Conservation (phyloP, 495 filamentous ascomycete genomes). For the Neurospora sp. region DNA sequence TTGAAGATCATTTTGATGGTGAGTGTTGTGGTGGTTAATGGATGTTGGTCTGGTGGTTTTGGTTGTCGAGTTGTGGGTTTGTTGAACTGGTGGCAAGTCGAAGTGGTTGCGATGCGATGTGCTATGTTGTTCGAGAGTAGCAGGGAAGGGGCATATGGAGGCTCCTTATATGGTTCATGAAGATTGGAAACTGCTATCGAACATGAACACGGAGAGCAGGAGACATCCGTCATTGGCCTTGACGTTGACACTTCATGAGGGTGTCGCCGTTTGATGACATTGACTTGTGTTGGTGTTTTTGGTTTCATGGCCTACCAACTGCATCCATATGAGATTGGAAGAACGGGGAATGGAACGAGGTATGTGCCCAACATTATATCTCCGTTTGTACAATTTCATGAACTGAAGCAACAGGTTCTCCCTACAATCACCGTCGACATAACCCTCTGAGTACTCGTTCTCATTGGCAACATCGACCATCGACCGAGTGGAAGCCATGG, state of each 20-base stretch:
- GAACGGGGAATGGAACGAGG: not conserved
- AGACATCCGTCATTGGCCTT: no score
- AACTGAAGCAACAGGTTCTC: not conserved
- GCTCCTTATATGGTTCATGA: not conserved
- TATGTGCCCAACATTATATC: not conserved
- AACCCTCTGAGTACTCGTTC: not conserved
- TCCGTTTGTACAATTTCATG: not conserved
- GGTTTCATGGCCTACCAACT: not conserved
- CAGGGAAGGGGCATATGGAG: not conserved
- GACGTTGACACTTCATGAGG: not conserved
- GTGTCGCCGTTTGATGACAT: not conserved
- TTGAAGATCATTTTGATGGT: not conserved
- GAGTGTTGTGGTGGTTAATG: not conserved
- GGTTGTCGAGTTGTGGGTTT: not conserved
- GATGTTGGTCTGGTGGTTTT: not conserved
- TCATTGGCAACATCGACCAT: not conserved
- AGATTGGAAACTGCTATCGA: not conserved
- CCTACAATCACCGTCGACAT: not conserved
- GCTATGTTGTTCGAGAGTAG: not conserved
- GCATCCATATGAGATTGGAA: not conserved
- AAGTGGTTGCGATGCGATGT: not conserved
- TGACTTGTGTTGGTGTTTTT: not conserved
- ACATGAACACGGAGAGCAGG: not conserved
- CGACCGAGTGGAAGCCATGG: not conserved
- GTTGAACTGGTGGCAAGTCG: not conserved